Conservation (phyloP, 2,329 filamentous ascomycete species). For the Orbilia ellipsospora region DNA sequence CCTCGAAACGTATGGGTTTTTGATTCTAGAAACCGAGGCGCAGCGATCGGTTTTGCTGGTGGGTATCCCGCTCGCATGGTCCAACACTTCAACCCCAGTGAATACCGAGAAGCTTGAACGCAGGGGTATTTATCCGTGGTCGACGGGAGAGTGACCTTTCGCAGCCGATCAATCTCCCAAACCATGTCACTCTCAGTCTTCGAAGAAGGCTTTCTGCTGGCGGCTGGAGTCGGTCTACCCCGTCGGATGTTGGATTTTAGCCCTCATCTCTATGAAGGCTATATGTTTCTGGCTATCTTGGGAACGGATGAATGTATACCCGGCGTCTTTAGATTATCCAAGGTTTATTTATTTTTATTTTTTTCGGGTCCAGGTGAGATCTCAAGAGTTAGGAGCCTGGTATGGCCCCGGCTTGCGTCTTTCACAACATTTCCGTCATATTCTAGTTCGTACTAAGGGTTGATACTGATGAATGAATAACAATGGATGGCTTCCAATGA, state of each 20-base stretch:
- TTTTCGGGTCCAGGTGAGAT: no score
- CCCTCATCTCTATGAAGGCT: conserved; percentile 24
- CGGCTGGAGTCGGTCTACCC: neutral
- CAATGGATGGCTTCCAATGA: no score
- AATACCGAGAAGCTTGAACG: neutral
- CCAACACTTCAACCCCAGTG: conserved; percentile 3
- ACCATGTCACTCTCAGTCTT: neutral
- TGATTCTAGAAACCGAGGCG: conserved; percentile 8
- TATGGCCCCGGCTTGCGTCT: no score
- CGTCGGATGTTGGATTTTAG: conserved; percentile 15
- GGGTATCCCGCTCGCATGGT: neutral
- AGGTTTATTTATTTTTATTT: no score
- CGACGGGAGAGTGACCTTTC: neutral
- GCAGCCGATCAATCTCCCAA: neutral
- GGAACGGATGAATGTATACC: conserved; percentile 23
- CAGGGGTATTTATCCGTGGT: conserved; percentile 28
- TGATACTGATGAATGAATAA: no score
- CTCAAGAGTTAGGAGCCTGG: no score
- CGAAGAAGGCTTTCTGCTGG: no score
- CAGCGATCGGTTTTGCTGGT: neutral
- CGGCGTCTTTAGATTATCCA: neutral
- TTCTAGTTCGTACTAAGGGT: no score
- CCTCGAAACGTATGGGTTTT: neutral
- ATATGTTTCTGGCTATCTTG: conserved; percentile 4
- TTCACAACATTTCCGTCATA: no score